Percentiles rank a stretch among this genome's conserved stretches.
These are phyloP conservation scores for Ulota crispa DNA, from an alignment of 225 moss, liverwort and hornwort genomes.

Conservation along the genomic window DNA sequence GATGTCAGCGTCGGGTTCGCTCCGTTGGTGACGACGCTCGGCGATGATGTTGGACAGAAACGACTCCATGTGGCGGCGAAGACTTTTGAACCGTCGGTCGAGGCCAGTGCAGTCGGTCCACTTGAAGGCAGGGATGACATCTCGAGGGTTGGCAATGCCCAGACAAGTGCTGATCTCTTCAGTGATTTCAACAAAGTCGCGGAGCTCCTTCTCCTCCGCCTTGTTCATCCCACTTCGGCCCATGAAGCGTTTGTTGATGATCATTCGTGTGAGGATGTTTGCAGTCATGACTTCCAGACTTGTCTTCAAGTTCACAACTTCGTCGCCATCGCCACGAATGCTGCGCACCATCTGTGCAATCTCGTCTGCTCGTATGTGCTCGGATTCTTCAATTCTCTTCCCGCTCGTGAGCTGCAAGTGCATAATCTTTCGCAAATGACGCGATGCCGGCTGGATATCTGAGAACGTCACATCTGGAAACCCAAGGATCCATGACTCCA, in stretches of 20 bases:
- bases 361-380: constrained; percentile 33
- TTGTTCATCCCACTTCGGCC: constrained; percentile 15
- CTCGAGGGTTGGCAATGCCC: constrained; percentile 24
- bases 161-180: constrained; percentile 26
- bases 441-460: constrained; percentile 25
- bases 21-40: constrained; percentile 13
- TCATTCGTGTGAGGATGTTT: constrained; percentile 34
- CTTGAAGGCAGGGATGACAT: constrained; percentile 33
- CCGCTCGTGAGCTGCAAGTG: constrained; percentile 26
- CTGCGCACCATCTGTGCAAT: constrained; percentile 34
- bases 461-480: constrained; percentile 41
- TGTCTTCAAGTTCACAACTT: constrained; percentile 20
- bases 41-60: constrained; percentile 31
- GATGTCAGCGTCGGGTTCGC: background rate
- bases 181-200: constrained; percentile 31
- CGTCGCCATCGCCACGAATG: constrained; percentile 9
- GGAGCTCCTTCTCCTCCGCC: constrained; percentile 29
- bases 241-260: constrained; percentile 38
- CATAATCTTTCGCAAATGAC: constrained; percentile 36
- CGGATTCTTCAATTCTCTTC: constrained; percentile 27
- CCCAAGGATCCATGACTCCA: background rate
- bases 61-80: constrained; percentile 36
- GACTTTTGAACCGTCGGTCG: constrained; percentile 25
- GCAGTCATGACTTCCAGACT: constrained; percentile 39
- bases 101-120: constrained; percentile 25